phyloP scores from a whole-genome alignment of 23 red algal genomes.

The Gracilaria domingensis region DNA sequence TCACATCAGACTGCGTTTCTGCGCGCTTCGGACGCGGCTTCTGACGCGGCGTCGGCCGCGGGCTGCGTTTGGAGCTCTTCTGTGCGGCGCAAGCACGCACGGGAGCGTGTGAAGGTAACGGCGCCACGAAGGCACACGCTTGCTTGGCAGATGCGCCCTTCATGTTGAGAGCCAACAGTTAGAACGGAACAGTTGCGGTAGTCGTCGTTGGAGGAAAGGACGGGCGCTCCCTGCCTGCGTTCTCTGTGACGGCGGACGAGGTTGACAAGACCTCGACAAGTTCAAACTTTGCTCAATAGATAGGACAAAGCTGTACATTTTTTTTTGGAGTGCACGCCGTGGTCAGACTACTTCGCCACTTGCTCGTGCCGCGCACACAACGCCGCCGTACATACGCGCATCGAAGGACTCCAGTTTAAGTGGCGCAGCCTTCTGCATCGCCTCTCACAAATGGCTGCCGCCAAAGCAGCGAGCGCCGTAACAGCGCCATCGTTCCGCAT shows the following conservation, averaged over 20 bases:
- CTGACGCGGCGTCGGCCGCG: neutral
- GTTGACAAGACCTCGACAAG: too few species aligned
- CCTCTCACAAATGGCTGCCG: neutral
- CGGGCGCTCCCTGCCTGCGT: too few species aligned
- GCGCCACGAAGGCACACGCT: neutral
- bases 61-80: neutral
- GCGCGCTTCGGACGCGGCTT: neutral
- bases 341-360: too few species aligned
- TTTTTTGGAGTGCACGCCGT: too few species aligned
- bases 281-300: too few species aligned
- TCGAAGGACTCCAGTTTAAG: too few species aligned
- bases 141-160: neutral
- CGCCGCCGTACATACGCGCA: too few species aligned
- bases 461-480: conserved; percentile 22
- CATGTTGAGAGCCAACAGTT: neutral
- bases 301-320: too few species aligned
- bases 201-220: too few species aligned
- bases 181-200: too few species aligned
- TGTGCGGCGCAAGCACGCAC: neutral
- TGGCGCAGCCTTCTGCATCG: neutral
- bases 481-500: conserved; percentile 14
- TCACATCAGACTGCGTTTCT: neutral
- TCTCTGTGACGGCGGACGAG: too few species aligned
- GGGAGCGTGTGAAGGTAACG: neutral
- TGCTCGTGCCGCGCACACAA: too few species aligned